Conservation (phyloP, 2,329 filamentous ascomycete genomes). For the Colletotrichum abscissum region DNA sequence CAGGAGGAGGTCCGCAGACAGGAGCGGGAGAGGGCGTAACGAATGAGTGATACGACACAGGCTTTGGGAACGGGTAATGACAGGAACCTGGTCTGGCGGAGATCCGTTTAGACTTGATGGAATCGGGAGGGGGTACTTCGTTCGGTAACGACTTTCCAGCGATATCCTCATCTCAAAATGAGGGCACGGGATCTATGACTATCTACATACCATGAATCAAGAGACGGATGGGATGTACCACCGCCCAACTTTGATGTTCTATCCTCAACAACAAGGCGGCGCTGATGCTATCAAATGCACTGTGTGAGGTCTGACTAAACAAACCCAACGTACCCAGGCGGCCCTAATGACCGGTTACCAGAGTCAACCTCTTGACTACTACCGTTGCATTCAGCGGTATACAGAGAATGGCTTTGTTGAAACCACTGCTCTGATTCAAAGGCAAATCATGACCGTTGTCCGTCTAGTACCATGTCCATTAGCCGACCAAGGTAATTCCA, state of each 20-base stretch:
- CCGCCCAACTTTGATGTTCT: background rate
- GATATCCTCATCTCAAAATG: background rate
- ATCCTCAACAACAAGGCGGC: too few relatives aligned
- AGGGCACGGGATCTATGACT: constrained; percentile 13
- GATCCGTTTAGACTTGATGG: background rate
- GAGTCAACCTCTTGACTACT: background rate
- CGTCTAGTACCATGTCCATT: too few relatives aligned
- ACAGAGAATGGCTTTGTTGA: too few relatives aligned
- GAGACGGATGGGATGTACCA: background rate
- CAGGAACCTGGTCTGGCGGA: constrained; percentile 3
- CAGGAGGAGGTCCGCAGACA: constrained; percentile 50
- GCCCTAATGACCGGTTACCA: background rate
- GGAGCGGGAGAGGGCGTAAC: constrained; percentile 38
- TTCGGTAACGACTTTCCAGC: constrained; percentile 29
- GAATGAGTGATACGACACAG: background rate
- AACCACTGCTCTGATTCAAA: too few relatives aligned
- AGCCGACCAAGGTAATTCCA: too few relatives aligned
- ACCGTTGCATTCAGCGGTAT: background rate
- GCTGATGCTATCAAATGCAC: background rate
- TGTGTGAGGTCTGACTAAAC: background rate
- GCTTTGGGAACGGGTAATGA: constrained; percentile 13
- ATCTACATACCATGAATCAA: constrained; percentile 23
- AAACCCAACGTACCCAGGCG: background rate
- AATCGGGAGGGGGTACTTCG: constrained; percentile 1
- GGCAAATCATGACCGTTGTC: too few relatives aligned